Base-by-base conservation (phyloP, 257 asterid species). In the Buddleja alternifolia region DNA sequence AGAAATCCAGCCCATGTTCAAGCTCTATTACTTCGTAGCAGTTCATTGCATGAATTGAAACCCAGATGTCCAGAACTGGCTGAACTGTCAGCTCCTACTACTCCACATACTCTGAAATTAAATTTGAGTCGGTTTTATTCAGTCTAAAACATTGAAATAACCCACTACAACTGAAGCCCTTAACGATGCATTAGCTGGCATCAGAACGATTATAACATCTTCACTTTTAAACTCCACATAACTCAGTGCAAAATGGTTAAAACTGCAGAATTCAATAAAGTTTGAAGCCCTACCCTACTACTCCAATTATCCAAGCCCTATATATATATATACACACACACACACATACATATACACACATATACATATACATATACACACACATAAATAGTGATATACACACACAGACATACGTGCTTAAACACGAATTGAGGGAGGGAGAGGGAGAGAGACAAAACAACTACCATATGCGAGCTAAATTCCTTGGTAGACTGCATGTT, bases 391-490 rank as follows among this genome's bases (percentile, higher is more conserved):
- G n/a, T n/a, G n/a, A n/a, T n/a, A n/a, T n/a, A n/a, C n/a, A 44
- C 15, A 11, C 53, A 46, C 0, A 11, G 15, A 19, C 20, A 14
- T 10, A 19, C 4, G 1, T 19, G 53, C 17, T 8, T n/a, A 19
- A 11, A 29, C 14, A 23, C 61, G 5, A 5, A 29, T 29, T 8
- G 37, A 9, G 52, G 10, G 19, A 24, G 10, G 21, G 53, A 14
- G 4, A 20, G 67, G 66, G 42, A 42, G 47, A 32, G 48, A 24
- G 34, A 52, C 46, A 44, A 73, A 73, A 65, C 17, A 56, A 57
- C 54, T 85, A 94, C 99, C 99, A 89, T 91, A 77, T 94, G 99
- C 32, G 99, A 94, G 85, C 90, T 89, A 77, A 94, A 94, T 81
- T 91, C 99, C 74, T 65, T 82, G 39, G 93, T 87, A 42, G 97